Percentiles rank a stretch among this genome's conserved stretches.
Conservation (phyloP, 1,139 yeast species). For the Hemisphaericaspora xylofermentans region DNA sequence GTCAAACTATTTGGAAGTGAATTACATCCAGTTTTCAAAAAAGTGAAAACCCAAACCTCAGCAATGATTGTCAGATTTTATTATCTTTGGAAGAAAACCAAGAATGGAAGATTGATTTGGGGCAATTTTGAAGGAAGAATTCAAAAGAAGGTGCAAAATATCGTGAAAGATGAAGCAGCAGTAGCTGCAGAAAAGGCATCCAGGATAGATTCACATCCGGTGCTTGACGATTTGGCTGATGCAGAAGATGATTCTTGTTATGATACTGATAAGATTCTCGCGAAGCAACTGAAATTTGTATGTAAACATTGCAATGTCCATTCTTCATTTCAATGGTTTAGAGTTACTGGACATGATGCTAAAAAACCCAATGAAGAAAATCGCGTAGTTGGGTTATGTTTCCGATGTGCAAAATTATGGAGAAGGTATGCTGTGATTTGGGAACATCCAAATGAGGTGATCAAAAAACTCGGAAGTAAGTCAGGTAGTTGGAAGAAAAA, state of each 20-base stretch:
- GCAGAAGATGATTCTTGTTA: slow-evolving; percentile 72
- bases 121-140: slow-evolving; percentile 76
- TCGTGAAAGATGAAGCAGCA: slow-evolving; percentile 28
- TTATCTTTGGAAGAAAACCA: slow-evolving; percentile 88
- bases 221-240: slow-evolving; percentile 49
- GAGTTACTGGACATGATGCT: slow-evolving; percentile 64
- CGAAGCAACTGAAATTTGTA: slow-evolving; percentile 36
- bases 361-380: slow-evolving; percentile 26
- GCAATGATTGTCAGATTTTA: slow-evolving; percentile 83
- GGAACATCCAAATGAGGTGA: slow-evolving; percentile 76
- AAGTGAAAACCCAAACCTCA: slow-evolving; percentile 66
- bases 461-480: slow-evolving; percentile 42
- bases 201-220: slow-evolving; percentile 8
- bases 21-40: slow-evolving; percentile 66
- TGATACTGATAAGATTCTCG: slow-evolving; percentile 48
- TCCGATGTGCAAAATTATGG: slow-evolving; percentile 89
- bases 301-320: slow-evolving; percentile 67
- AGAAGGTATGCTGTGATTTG: slow-evolving; percentile 86
- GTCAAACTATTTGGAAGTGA: slow-evolving; percentile 78
- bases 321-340: slow-evolving; percentile 62
- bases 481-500: slow-evolving; percentile 55
- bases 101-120: slow-evolving; percentile 75
- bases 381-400: slow-evolving; percentile 60
- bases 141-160: slow-evolving; percentile 49
- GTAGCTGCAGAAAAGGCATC: slow-evolving; percentile 12